phyloP scores from a whole-genome alignment of 352 stramenopile species.

The Phytophthora idaei region DNA sequence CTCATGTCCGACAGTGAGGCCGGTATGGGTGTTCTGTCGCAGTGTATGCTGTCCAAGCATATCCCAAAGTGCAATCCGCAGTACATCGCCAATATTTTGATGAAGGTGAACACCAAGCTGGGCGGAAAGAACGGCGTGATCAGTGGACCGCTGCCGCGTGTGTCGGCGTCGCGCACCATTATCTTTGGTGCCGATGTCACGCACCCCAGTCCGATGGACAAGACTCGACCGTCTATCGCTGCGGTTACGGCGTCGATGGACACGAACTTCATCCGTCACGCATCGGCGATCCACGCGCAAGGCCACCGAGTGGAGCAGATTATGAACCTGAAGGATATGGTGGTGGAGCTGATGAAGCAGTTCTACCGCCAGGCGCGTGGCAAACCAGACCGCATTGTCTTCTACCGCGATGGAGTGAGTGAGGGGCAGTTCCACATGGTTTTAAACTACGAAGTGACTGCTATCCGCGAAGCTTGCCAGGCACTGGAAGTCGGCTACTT shows the following conservation, averaged over 20 bases:
- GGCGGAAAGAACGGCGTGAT: constrained; percentile 70
- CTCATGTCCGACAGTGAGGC: constrained; percentile 69
- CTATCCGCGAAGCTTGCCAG: constrained; percentile 76
- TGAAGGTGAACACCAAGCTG: constrained; percentile 85
- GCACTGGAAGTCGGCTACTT: constrained; percentile 60
- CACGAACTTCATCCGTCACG: constrained; percentile 70
- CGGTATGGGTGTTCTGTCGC: constrained; percentile 65
- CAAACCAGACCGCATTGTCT: constrained; percentile 80
- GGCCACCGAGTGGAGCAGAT: constrained; percentile 84
- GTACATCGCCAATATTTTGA: constrained; percentile 78
- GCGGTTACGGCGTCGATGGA: constrained; percentile 86
- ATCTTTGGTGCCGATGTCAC: constrained; percentile 88
- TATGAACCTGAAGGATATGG: constrained; percentile 67
- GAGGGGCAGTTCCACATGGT: constrained; percentile 90
- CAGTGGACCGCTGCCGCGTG: constrained; percentile 44
- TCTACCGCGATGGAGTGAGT: constrained; percentile 91
- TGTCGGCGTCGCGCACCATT: constrained; percentile 62
- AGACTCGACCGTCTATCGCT: constrained; percentile 75
- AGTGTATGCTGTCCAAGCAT: constrained; percentile 81
- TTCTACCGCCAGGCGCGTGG: constrained; percentile 64
- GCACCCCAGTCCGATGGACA: constrained; percentile 77
- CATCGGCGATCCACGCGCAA: constrained; percentile 67
- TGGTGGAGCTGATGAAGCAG: constrained; percentile 67
- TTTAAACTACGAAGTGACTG: constrained; percentile 74
- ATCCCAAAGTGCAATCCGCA: constrained; percentile 59